phyloP scores from a whole-genome alignment of 2,329 filamentous ascomycete species.

The Cadophora luteo-olivacea region DNA sequence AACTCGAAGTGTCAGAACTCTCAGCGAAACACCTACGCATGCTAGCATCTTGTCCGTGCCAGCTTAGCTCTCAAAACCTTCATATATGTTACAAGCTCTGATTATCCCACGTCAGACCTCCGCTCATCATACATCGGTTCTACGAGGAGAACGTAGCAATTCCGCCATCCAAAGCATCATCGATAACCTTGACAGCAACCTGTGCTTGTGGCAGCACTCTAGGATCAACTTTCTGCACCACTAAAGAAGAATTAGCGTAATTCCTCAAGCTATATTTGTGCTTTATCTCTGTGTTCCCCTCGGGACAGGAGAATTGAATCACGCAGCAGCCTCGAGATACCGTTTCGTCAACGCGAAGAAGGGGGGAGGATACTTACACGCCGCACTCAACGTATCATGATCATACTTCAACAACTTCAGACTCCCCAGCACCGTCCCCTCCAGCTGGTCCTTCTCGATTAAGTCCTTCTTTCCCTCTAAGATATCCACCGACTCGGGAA shows the following conservation, averaged over 20 bases:
- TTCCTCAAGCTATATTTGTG: background rate
- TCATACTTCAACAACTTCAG: conserved; percentile 24
- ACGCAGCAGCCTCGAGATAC: too few relatives aligned
- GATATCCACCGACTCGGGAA: conserved; percentile 10
- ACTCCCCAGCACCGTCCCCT: conserved; percentile 5
- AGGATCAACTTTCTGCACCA: conserved; percentile 10
- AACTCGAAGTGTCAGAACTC: too few relatives aligned
- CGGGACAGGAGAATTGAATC: too few relatives aligned
- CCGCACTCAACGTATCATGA: conserved; percentile 25
- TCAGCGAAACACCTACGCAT: too few relatives aligned
- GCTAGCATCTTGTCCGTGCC: too few relatives aligned
- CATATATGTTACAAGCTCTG: background rate
- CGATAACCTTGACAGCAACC: conserved; percentile 14
- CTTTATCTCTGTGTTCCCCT: too few relatives aligned
- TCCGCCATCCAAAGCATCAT: conserved; percentile 12
- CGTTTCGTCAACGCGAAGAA: background rate
- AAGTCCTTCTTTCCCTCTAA: conserved; percentile 20
- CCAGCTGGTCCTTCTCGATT: conserved; percentile 12
- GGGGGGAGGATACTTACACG: background rate
- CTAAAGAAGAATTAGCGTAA: background rate
- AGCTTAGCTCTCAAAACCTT: background rate
- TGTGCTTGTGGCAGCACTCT: background rate
- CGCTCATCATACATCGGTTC: background rate
- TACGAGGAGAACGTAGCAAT: conserved; percentile 7
- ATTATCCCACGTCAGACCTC: background rate